Percentiles rank a stretch among this genome's conserved stretches.
Conservation (phyloP, 768 basidiomycete genomes). For the Exsudoporus frostii region DNA sequence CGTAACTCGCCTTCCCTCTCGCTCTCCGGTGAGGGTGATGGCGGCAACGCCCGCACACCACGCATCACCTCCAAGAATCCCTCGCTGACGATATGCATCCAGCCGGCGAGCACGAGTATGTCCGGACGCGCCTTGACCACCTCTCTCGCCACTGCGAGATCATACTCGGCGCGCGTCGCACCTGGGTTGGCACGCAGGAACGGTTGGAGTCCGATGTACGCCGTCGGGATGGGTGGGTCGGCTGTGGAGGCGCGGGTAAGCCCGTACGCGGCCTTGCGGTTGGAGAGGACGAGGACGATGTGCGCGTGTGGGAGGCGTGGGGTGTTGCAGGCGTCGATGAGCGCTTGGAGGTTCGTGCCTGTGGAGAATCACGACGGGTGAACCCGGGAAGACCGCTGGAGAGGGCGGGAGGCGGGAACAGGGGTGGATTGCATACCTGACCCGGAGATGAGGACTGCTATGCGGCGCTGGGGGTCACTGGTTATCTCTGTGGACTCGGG, state of each 20-base stretch:
- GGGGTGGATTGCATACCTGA: slow-evolving; percentile 40
- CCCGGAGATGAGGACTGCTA: slow-evolving; percentile 57
- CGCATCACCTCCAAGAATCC: slow-evolving; percentile 67
- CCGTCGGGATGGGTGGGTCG: slow-evolving; percentile 75
- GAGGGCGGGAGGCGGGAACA: not conserved
- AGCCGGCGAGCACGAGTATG: slow-evolving; percentile 92
- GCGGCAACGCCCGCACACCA: slow-evolving; percentile 34
- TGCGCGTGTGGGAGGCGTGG: slow-evolving; percentile 63
- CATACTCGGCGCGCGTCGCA: slow-evolving; percentile 81
- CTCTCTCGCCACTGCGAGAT: slow-evolving; percentile 70
- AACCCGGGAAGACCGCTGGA: not conserved
- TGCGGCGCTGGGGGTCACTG: slow-evolving; percentile 5
- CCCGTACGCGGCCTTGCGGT: slow-evolving; percentile 88
- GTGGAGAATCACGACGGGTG: not conserved
- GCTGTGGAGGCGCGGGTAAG: slow-evolving; percentile 74
- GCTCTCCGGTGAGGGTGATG: not conserved
- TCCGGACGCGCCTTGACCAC: slow-evolving; percentile 69
- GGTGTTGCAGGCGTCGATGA: slow-evolving; percentile 85
- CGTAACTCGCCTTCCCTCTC: slow-evolving; percentile 23
- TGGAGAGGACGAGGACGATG: slow-evolving; percentile 85
- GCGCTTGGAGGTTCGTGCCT: slow-evolving; percentile 96
- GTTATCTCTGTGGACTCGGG: not conserved
- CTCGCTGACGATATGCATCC: slow-evolving; percentile 95
- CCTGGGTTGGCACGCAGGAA: slow-evolving; percentile 73
- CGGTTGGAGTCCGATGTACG: slow-evolving; percentile 79